Evolutionary conservation across 208 protist species (phyloP), one percentile per base, ranked within the genome.

Genomic region (Acanthamoeba triangularis): DNA sequence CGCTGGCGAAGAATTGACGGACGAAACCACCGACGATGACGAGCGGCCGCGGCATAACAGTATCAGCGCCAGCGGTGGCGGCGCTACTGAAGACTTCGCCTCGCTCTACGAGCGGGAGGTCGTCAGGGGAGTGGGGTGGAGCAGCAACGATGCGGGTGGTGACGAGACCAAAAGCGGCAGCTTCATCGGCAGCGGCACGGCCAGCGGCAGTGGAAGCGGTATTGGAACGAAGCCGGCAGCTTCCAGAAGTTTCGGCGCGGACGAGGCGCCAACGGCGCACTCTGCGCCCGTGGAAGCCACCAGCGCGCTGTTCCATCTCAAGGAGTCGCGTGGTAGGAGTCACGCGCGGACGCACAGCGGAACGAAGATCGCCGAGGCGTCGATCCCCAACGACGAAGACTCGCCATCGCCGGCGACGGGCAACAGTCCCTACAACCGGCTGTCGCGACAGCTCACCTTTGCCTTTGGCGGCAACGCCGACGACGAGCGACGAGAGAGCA

Each of bases 71-170:
- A 8, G 49, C 10, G 10, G 18, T 47, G 28, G 69, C 10, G n/a
- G 61, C 44, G 44, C 44, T 47, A 47, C 65, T 20, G 72, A 82
- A 28, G 72, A 82, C 72, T 82, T 82, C 30, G 25, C 72, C 6
- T 82, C 72, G 37, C 72, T 82, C 23, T 82, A 82, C 72, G 72
- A 82, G 72, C 72, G 72, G 10, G 72, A 82, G 72, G 72, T 82
- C 14, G 35, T 82, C 72, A 16, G 25, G 14, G 72, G 72, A 3
- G 72, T 82, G 37, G 72, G 72, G 25, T 82, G 72, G 72, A 52
- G 72, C 69, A 41, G 61, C 65, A 49, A 28, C 72, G 72, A 44
- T 4, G 49, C 72, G 25, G 16, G 37, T 37, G 37, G 41, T 13
- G 72, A 52, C 35, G 72, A 82, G 30, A 74, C 8, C 65, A 74